Conservation (phyloP, 202 grass and related monocot species). For the Setaria italica region DNA sequence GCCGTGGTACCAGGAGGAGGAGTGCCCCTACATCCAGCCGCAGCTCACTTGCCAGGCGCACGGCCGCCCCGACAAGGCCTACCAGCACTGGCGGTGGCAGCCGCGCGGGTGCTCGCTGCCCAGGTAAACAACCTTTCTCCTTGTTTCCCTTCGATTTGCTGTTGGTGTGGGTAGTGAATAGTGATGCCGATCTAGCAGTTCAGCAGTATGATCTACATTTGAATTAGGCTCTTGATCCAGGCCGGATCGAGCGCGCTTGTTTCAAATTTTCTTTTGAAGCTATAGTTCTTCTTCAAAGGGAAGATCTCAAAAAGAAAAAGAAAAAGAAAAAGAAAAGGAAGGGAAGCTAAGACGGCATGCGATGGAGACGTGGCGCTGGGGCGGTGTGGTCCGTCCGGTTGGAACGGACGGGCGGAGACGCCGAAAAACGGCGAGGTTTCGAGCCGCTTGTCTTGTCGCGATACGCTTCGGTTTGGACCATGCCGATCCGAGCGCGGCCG, state of each 20-base stretch:
- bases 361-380: neutral
- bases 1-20: constrained; percentile 77
- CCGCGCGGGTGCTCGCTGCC: constrained; percentile 76
- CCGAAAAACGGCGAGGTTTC: constrained; percentile 28
- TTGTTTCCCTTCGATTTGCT: neutral
- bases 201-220: neutral
- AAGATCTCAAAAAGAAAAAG: neutral
- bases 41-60: constrained; percentile 90
- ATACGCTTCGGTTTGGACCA: neutral
- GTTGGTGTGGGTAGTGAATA: too few species aligned
- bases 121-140: constrained; percentile 47
- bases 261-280: neutral
- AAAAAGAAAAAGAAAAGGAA: neutral
- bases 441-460: constrained; percentile 19
- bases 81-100: constrained; percentile 96
- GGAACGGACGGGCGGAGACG: neutral
- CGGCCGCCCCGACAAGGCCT: constrained; percentile 73
- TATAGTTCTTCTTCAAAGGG: neutral
- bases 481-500: neutral
- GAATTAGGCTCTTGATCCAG: neutral
- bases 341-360: neutral
- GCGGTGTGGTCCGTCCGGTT: neutral
- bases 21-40: constrained; percentile 93
- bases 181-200: neutral
- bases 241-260: neutral